Conservation (phyloP, 2,329 filamentous ascomycete species). For the Phoma sp. region DNA sequence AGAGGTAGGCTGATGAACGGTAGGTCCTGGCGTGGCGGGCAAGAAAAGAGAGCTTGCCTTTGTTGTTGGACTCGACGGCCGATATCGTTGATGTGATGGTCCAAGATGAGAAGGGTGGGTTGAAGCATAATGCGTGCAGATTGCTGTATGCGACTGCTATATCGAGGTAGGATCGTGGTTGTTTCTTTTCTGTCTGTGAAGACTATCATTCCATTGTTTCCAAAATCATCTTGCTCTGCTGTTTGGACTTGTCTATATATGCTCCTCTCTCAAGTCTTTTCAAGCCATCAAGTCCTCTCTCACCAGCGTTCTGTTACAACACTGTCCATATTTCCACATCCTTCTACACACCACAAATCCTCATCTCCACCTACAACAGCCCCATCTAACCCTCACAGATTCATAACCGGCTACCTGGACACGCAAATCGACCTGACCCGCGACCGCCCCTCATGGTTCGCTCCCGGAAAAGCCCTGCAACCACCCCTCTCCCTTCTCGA, state of each 20-base stretch:
- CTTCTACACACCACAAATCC: background rate
- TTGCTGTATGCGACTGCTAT: constrained; percentile 78
- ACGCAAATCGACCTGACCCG: constrained; percentile 54
- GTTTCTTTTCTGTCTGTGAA: background rate
- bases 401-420: constrained; percentile 81
- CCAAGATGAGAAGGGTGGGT: constrained; percentile 60
- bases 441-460: constrained; percentile 36
- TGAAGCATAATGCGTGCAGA: constrained; percentile 66
- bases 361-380: constrained; percentile 3
- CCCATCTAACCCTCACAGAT: constrained; percentile 54
- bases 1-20: constrained; percentile 24
- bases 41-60: constrained; percentile 61
- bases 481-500: constrained; percentile 79
- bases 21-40: constrained; percentile 45
- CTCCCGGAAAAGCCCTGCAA: constrained; percentile 29
- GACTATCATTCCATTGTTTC: no score
- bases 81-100: constrained; percentile 73
- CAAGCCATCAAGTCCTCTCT: background rate
- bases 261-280: no score
- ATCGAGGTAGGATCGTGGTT: constrained; percentile 61
- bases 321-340: no score
- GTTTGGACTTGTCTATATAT: no score
- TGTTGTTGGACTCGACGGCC: constrained; percentile 80
- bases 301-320: background rate
- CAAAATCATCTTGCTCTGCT: no score